Conservation (phyloP, 345 rosid genomes). For the Citrus hindsii region DNA sequence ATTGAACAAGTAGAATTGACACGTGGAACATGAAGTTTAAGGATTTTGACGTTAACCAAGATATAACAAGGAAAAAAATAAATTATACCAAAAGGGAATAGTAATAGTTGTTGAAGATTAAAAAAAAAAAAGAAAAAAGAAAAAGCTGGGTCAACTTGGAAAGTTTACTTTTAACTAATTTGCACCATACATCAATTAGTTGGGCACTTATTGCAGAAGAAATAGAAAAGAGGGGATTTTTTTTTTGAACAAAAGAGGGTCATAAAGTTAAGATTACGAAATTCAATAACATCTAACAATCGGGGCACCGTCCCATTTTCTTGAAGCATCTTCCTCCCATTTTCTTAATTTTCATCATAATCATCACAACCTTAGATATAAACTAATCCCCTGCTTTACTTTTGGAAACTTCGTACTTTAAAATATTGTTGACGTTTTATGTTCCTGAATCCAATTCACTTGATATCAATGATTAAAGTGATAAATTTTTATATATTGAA, state of each 20-base stretch:
- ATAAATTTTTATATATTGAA: not conserved
- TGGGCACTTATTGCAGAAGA: slow-evolving; percentile 11
- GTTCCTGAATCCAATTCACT: not conserved
- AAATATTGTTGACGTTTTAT: not conserved
- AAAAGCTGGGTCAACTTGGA: not conserved
- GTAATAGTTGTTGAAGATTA: too few relatives aligned
- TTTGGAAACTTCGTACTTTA: slow-evolving; percentile 10
- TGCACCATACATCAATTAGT: not conserved
- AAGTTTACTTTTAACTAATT: not conserved
- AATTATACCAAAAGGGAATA: too few relatives aligned
- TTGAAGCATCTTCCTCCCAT: slow-evolving; percentile 17
- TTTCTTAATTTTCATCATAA: not conserved
- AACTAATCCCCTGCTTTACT: not conserved
- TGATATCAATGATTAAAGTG: not conserved
- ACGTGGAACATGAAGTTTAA: too few relatives aligned
- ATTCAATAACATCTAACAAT: too few relatives aligned
- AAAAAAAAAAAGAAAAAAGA: not conserved
- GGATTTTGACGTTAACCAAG: too few relatives aligned
- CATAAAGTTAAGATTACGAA: not conserved
- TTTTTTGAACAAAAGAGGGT: not conserved
- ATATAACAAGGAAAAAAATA: too few relatives aligned
- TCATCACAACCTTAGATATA: too few relatives aligned
- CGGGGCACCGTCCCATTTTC: slow-evolving; percentile 22
- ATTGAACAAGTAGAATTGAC: too few relatives aligned
- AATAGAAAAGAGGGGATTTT: not conserved